phyloP scores from a whole-genome alignment of 768 basidiomycete species.

The Gymnopilus junonius region DNA sequence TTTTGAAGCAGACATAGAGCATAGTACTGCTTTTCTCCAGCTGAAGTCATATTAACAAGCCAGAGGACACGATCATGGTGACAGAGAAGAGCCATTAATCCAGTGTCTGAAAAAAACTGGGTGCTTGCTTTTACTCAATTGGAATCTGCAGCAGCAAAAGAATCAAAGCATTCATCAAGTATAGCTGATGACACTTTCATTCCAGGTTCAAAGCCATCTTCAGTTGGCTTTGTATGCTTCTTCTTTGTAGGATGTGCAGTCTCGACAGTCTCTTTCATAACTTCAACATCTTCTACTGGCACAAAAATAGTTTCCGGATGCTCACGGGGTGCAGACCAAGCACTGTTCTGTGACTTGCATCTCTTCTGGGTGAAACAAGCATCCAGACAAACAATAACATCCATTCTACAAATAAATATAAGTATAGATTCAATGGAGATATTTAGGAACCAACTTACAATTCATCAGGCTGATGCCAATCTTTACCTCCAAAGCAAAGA shows the following conservation, averaged over 20 bases:
- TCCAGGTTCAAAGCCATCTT: constrained; percentile 15
- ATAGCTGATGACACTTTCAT: constrained; percentile 32
- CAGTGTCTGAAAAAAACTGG: constrained; percentile 16
- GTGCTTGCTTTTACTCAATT: constrained; percentile 29
- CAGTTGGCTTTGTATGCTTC: background rate
- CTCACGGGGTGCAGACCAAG: constrained; percentile 15
- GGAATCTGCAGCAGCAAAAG: constrained; percentile 35
- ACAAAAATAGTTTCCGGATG: constrained; percentile 29
- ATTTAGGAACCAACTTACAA: background rate
- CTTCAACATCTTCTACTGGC: constrained; percentile 18
- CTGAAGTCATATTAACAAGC: too few relatives aligned
- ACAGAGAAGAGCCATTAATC: too few relatives aligned
- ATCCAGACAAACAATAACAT: constrained; percentile 36
- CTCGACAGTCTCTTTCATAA: constrained; percentile 24
- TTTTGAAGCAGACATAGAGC: constrained; percentile 34
- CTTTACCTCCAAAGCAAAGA: background rate
- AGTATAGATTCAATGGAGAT: background rate
- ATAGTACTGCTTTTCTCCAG: too few relatives aligned
- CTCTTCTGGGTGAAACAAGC: constrained; percentile 39
- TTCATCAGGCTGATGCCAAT: constrained; percentile 1
- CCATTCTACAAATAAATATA: constrained; percentile 13
- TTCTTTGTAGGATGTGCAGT: constrained; percentile 1
- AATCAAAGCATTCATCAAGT: constrained; percentile 36
- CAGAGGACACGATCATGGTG: too few relatives aligned
- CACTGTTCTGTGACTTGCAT: too few relatives aligned